Evolutionary conservation across 768 basidiomycete species (phyloP).

Genomic region (Fomitopsis serialis): DNA sequence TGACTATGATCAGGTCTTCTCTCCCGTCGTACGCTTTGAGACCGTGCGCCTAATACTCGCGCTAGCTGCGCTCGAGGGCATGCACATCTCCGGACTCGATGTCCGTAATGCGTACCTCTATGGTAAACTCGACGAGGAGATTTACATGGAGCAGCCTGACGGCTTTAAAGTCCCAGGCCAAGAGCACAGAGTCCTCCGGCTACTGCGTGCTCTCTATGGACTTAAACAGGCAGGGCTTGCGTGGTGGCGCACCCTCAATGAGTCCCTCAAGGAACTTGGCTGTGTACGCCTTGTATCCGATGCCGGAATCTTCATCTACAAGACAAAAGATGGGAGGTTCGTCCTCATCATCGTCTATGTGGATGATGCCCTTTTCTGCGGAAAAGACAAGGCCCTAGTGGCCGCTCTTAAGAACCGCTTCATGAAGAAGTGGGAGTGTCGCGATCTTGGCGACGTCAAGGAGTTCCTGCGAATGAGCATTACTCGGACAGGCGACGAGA

Average conservation of each 20-base stretch:
- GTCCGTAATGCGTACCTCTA: conserved; percentile 24
- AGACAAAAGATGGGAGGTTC: conserved; percentile 8
- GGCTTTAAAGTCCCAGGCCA: conserved; percentile 14
- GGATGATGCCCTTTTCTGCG: conserved; percentile 20
- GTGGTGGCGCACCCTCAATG: conserved; percentile 22
- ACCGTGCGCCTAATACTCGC: conserved; percentile 21
- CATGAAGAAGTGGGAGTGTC: conserved; percentile 8
- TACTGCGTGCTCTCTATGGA: conserved; percentile 28
- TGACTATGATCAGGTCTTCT: conserved; percentile 24
- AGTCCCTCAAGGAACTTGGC: conserved; percentile 16
- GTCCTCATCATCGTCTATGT: conserved; percentile 27
- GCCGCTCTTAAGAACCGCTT: conserved; percentile 4
- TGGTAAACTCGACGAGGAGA: conserved; percentile 21
- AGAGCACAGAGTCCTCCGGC: conserved; percentile 16
- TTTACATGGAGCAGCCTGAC: conserved; percentile 25
- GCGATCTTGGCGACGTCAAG: conserved; percentile 10
- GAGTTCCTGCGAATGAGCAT: conserved; percentile 21
- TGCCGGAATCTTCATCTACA: conserved; percentile 20
- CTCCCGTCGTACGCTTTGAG: conserved; percentile 23
- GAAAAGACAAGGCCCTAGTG: conserved; percentile 1
- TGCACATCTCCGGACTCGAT: conserved; percentile 21
- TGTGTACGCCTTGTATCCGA: conserved; percentile 18
- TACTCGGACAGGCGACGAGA: conserved; percentile 3
- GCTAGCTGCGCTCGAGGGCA: conserved; percentile 17
- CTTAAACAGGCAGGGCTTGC: conserved; percentile 26